Percentiles rank a stretch among this genome's conserved stretches.
phyloP scores from a whole-genome alignment of 805 yeast species.

The Vanderwaltozyma tropicalis region DNA sequence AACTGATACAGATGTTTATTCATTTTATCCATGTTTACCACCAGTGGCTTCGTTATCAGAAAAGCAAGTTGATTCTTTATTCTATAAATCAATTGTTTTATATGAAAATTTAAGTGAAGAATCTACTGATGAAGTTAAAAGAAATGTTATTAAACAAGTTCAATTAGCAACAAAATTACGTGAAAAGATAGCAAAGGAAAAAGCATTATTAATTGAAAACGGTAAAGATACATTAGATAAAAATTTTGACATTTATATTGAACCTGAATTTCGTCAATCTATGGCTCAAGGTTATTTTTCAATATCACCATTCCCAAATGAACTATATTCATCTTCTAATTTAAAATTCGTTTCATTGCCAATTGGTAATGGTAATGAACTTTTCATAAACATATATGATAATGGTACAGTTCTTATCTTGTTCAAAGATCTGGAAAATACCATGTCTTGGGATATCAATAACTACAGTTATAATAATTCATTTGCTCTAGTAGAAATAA shows the following conservation, averaged over 20 bases:
- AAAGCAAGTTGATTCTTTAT: conserved; percentile 24
- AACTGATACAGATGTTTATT: conserved; percentile 48
- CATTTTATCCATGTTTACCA: conserved; percentile 58
- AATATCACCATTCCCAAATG: conserved; percentile 45
- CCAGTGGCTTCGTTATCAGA: conserved; percentile 4
- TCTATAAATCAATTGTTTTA: conserved; percentile 21
- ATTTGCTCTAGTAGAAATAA: conserved; percentile 13
- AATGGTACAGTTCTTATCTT: conserved; percentile 24
- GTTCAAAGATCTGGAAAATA: conserved; percentile 25
- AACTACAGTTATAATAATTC: conserved; percentile 19
- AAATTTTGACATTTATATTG: conserved; percentile 10
- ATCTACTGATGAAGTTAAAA: conserved; percentile 12
- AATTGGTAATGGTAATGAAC: conserved; percentile 18
- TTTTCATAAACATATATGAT: conserved; percentile 19
- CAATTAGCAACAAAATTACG: conserved; percentile 29
- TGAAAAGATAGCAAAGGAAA: conserved; percentile 12
- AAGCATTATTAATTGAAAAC: not conserved
- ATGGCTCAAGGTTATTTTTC: conserved; percentile 44
- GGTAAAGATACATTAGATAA: not conserved
- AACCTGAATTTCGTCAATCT: conserved; percentile 7
- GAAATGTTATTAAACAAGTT: conserved; percentile 28
- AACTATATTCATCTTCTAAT: conserved; percentile 39
- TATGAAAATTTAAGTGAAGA: conserved; percentile 12
- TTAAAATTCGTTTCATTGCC: conserved; percentile 24
- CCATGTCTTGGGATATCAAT: conserved; percentile 31